Evolutionary conservation across 805 yeast genomes (phyloP).

Genomic region (Wickerhamiella brachini): DNA sequence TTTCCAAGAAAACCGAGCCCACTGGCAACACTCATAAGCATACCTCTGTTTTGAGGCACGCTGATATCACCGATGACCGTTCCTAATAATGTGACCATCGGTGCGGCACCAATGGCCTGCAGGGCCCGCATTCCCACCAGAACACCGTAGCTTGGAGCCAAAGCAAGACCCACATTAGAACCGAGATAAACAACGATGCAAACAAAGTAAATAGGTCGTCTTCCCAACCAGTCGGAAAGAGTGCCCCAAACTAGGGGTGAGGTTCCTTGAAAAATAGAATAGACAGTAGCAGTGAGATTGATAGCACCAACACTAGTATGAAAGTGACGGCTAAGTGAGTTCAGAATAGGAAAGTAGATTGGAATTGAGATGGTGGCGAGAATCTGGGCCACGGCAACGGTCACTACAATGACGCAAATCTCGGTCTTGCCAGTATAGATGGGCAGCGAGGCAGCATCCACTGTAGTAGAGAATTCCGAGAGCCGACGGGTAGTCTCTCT

Average conservation of each 20-base stretch:
- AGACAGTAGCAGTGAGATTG: conserved; percentile 63
- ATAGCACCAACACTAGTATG: conserved; percentile 40
- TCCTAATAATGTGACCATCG: conserved; percentile 53
- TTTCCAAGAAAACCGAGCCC: conserved; percentile 61
- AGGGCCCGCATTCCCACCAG: conserved; percentile 52
- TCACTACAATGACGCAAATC: not conserved
- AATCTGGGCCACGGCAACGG: not conserved
- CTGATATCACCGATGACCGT: conserved; percentile 69
- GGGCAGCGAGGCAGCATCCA: not conserved
- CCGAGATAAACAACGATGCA: conserved; percentile 44
- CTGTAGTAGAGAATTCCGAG: not conserved
- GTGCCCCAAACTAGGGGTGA: conserved; percentile 58
- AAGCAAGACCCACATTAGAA: conserved; percentile 55
- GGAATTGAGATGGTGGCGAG: conserved; percentile 60
- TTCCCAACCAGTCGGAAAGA: conserved; percentile 56
- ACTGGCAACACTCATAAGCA: conserved; percentile 46
- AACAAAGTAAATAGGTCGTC: conserved; percentile 49
- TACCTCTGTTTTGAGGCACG: conserved; percentile 52
- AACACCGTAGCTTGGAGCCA: conserved; percentile 41
- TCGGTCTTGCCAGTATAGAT: not conserved
- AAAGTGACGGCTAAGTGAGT: conserved; percentile 41
- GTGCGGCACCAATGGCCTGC: conserved; percentile 66
- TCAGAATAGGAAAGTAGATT: conserved; percentile 67
- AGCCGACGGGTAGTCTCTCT: not conserved
- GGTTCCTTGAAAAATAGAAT: conserved; percentile 61